Evolutionary conservation across 179 eudicot species (phyloP), one percentile per base, ranked within the genome.

Genomic region (Pouteria campechiana): DNA sequence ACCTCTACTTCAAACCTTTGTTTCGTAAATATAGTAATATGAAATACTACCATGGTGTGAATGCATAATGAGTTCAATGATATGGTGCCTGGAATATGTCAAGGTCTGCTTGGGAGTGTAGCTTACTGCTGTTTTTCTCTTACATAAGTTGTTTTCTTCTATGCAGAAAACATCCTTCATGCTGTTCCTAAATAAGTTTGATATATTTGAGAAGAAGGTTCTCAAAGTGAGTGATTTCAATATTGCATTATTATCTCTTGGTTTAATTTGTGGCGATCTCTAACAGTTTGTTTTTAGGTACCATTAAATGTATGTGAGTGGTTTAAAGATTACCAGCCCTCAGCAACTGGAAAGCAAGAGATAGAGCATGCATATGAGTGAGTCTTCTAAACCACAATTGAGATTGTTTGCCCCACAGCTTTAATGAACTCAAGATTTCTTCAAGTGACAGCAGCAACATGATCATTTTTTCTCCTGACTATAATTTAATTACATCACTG

Each of bases 301-400:
- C 90, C 95, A 15, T 59, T 89, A 44, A 76, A 68, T 54, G 60
- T 48, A 32, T 89, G 97, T 24, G 83, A 79, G 37, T 89, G 97
- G 97, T 89, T 85, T 58, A 85, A 85, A 70, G 97, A 89, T 65
- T 89, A 89, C 54, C 90, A 85, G 54, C 81, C 79, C 21, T 78
- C 72, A 53, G 69, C 79, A 1, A 65, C 95, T 5, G 97, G 97
- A 51, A 85, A 85, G 41, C 86, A 89, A 75, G 95, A 89, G 58
- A 69, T 72, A 19, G 97, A 89, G 58, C 93, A 89, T 54, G 95
- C 97, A 46, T 89, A 89, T 14, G 97, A 89, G 97, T 89, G 76
- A 73, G 97, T 46, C 35, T 36, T n/a, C n/a, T n/a, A n/a, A n/a
- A n/a, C n/a, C n/a, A n/a, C n/a, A n/a, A n/a, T n/a, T n/a, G n/a